Evolutionary conservation across 2,329 filamentous ascomycete genomes (phyloP).

Genomic region (Colletotrichum chrysophilum): DNA sequence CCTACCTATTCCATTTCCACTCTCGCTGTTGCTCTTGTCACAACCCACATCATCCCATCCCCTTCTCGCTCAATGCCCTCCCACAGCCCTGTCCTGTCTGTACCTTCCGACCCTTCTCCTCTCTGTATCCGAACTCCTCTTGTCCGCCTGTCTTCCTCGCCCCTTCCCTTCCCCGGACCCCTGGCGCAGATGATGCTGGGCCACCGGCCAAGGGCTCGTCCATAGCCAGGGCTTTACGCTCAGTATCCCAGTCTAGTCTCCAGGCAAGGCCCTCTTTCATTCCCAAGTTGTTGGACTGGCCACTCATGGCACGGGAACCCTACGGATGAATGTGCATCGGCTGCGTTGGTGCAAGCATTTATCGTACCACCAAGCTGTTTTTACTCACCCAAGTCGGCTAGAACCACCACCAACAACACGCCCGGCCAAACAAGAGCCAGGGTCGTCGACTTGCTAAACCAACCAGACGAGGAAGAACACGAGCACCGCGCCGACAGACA

Average conservation of each 20-base stretch:
- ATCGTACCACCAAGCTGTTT: constrained; percentile 11
- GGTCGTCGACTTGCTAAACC: neutral
- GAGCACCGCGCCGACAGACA: neutral
- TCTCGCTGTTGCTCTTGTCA: neutral
- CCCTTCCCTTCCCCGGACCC: neutral
- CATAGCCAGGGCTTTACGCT: neutral
- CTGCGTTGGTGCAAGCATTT: constrained; percentile 18
- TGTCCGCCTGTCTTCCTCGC: neutral
- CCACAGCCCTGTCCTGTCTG: neutral
- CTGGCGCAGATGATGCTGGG: constrained; percentile 6
- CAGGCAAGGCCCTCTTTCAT: constrained; percentile 15
- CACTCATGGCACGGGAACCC: neutral
- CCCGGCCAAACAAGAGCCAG: neutral
- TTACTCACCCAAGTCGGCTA: neutral
- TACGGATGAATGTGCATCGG: constrained; percentile 9
- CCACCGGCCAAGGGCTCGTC: neutral
- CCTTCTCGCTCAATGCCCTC: neutral
- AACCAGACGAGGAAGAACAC: neutral
- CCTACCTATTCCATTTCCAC: neutral
- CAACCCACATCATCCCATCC: neutral
- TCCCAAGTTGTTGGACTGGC: constrained; percentile 19
- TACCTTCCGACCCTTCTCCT: neutral
- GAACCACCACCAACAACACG: neutral
- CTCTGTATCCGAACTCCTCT: neutral
- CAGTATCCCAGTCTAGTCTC: constrained; percentile 1